Conservation (phyloP, 129 eudicot genomes). For the Scalesia atractyloides region DNA sequence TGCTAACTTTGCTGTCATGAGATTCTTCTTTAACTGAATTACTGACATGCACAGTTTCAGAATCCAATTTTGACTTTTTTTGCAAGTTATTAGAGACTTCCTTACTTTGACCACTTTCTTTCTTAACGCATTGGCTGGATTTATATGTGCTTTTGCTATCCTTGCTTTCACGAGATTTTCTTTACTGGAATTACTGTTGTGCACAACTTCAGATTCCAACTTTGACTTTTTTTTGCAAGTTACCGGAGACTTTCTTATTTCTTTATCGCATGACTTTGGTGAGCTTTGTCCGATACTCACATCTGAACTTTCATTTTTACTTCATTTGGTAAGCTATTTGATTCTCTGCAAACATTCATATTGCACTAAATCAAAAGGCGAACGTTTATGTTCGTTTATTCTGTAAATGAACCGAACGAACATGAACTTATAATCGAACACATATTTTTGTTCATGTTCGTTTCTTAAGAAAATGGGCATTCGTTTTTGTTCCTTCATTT, state of each 20-base stretch:
- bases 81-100: background rate
- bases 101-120: slow-evolving; percentile 3
- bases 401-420: too few species aligned
- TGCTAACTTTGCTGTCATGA: slow-evolving; percentile 7
- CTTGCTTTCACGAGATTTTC: slow-evolving; percentile 18
- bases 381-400: too few species aligned
- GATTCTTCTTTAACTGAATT: slow-evolving; percentile 26
- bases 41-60: slow-evolving; percentile 15
- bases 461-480: too few species aligned
- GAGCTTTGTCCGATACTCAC: slow-evolving; percentile 14
- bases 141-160: background rate
- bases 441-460: too few species aligned
- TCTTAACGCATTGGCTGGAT: slow-evolving; percentile 1
- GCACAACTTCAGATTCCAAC: slow-evolving; percentile 6
- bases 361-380: slow-evolving; percentile 4
- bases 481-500: too few species aligned
- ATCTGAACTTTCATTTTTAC: slow-evolving; percentile 19
- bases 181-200: slow-evolving; percentile 17
- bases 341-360: slow-evolving; percentile 40
- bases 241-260: slow-evolving; percentile 3
- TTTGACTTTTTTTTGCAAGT: slow-evolving; percentile 9
- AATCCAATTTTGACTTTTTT: slow-evolving; percentile 15
- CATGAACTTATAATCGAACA: too few species aligned
- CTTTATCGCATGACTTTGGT: slow-evolving; percentile 7
- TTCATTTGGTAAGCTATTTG: slow-evolving; percentile 21